These are phyloP conservation scores for Trichoderma harzianum DNA, from an alignment of 2,329 filamentous ascomycete species.

Conservation along the genomic window DNA sequence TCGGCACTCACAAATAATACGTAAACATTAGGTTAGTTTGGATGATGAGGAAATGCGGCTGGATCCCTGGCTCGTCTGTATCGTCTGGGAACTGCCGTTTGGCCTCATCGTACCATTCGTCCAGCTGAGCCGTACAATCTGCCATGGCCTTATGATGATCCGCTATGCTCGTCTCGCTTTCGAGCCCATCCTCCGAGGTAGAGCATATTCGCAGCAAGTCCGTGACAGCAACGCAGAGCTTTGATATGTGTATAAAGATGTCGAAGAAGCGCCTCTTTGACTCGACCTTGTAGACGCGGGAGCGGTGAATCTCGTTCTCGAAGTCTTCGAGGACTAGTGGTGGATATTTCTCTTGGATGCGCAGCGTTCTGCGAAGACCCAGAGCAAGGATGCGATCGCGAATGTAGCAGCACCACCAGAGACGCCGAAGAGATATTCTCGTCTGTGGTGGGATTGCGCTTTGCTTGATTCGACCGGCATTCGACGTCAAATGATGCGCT, in stretches of 20 bases:
- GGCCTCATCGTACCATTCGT: conserved; percentile 4
- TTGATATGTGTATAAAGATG: conserved; percentile 9
- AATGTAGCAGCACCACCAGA: conserved; percentile 54
- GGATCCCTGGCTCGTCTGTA: background rate
- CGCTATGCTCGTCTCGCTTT: background rate
- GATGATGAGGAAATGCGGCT: conserved; percentile 9
- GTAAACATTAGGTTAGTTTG: conserved; percentile 14
- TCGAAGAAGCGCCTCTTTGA: conserved; percentile 2
- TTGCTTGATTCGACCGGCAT: background rate
- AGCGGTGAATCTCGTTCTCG: conserved; percentile 26
- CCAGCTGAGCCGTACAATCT: background rate
- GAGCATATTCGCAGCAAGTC: background rate
- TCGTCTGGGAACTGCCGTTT: conserved; percentile 2
- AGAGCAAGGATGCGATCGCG: conserved; percentile 48
- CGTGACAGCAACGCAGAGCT: conserved; percentile 1
- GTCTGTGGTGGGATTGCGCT: conserved; percentile 33
- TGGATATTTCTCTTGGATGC: conserved; percentile 35
- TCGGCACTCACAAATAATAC: conserved; percentile 13
- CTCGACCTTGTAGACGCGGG: conserved; percentile 9
- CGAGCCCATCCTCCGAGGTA: conserved; percentile 3
- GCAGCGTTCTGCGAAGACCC: conserved; percentile 44
- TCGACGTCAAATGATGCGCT: background rate
- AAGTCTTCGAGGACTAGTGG: conserved; percentile 35
- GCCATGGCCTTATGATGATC: background rate
- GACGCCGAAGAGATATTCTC: conserved; percentile 26